phyloP scores from a whole-genome alignment of 2,329 filamentous ascomycete genomes.

The Colletotrichum chrysophilum region DNA sequence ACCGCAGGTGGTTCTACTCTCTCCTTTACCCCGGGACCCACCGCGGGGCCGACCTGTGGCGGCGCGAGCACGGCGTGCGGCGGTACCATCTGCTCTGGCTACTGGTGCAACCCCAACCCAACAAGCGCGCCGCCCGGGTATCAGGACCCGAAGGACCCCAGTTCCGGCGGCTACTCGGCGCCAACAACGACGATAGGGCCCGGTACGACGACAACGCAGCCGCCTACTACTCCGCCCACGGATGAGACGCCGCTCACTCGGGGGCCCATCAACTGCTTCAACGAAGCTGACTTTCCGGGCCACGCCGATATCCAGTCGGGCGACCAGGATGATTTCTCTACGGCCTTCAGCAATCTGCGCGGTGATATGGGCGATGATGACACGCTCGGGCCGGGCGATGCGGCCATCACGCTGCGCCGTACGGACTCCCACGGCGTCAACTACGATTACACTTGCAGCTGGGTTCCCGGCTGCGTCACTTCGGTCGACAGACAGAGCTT shows the following conservation, averaged over 20 bases:
- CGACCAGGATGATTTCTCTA: neutral
- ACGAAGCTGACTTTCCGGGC: neutral
- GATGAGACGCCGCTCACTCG: neutral
- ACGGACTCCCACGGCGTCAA: conserved; percentile 16
- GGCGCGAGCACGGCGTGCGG: conserved; percentile 19
- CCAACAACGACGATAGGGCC: neutral
- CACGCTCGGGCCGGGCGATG: neutral
- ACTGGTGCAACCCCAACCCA: conserved; percentile 24
- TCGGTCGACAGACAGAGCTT: conserved; percentile 18
- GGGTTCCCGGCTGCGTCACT: conserved; percentile 25
- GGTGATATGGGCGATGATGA: neutral
- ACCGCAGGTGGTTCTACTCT: neutral
- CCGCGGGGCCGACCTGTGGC: neutral
- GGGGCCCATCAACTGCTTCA: neutral
- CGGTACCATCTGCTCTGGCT: conserved; percentile 25
- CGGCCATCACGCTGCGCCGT: neutral
- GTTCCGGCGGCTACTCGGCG: neutral
- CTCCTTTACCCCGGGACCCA: neutral
- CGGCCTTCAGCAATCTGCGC: neutral
- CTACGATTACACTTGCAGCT: conserved; percentile 22
- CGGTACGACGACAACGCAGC: neutral
- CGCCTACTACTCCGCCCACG: neutral
- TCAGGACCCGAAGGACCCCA: conserved; percentile 27
- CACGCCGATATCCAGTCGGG: neutral
- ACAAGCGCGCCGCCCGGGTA: conserved; percentile 20